Percentiles rank a stretch among this genome's conserved stretches.
Conservation (phyloP, 257 asterid genomes). For the Plantago major region DNA sequence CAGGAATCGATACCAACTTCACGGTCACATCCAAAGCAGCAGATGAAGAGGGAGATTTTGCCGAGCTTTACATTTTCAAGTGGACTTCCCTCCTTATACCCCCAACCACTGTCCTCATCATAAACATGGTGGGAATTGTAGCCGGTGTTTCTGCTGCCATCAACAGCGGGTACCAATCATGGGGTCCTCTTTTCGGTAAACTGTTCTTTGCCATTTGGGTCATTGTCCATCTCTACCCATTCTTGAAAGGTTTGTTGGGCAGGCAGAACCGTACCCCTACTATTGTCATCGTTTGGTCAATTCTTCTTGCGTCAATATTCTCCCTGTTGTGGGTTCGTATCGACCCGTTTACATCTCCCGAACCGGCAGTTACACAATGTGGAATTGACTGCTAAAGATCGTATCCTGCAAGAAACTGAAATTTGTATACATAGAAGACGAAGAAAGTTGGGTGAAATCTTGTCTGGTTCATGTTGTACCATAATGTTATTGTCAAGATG, state of each 20-base stretch:
- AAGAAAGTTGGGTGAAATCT: no score
- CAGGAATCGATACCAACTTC: constrained; percentile 86
- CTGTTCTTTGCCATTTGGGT: constrained; percentile 86
- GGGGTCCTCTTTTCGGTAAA: constrained; percentile 87
- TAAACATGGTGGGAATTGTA: constrained; percentile 79
- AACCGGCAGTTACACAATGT: constrained; percentile 59
- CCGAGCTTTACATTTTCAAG: constrained; percentile 77
- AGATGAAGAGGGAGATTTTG: constrained; percentile 71
- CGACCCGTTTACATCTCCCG: constrained; percentile 70
- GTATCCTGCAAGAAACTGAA: no score
- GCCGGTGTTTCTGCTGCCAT: constrained; percentile 86
- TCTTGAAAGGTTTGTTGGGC: constrained; percentile 84
- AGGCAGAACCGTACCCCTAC: constrained; percentile 91
- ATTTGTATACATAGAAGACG: no score
- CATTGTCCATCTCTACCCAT: constrained; percentile 80
- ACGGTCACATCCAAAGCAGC: constrained; percentile 87
- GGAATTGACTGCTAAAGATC: constrained; percentile 58
- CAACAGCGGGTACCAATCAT: constrained; percentile 86
- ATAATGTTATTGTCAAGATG: constrained; percentile 26
- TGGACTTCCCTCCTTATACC: constrained; percentile 90
- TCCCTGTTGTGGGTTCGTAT: constrained; percentile 87
- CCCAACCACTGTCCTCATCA: constrained; percentile 74
- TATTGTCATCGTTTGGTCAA: constrained; percentile 88
- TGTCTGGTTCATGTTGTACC: neutral
- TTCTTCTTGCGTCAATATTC: constrained; percentile 88